A percentile compares a stretch with the other conserved stretches of the same genome.
These are phyloP conservation scores for Xylaria bambusicola DNA, from an alignment of 495 filamentous ascomycete genomes.

Conservation along the genomic window DNA sequence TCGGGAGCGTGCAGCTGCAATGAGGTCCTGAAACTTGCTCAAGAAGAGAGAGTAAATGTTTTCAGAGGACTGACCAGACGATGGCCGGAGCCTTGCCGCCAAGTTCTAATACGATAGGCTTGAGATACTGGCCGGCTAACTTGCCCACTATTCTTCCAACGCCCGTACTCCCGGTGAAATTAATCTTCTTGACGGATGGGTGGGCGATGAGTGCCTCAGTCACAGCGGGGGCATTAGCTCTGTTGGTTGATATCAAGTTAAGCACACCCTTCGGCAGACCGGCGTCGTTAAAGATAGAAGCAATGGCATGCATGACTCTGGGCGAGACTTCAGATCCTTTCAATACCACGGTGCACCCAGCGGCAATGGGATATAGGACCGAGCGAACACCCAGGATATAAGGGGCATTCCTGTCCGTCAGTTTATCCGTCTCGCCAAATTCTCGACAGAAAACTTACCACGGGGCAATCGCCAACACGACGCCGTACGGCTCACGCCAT, in stretches of 20 bases:
- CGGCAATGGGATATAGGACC: conserved; percentile 73
- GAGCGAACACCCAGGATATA: conserved; percentile 70
- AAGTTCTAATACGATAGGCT: conserved; percentile 69
- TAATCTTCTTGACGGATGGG: conserved; percentile 60
- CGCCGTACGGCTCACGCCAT: conserved; percentile 79
- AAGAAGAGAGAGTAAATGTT: too few species aligned
- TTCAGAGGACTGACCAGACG: too few species aligned
- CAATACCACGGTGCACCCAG: conserved; percentile 75
- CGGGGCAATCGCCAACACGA: conserved; percentile 78
- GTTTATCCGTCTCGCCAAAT: conserved; percentile 20
- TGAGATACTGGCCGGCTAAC: conserved; percentile 62
- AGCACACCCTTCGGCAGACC: conserved; percentile 65
- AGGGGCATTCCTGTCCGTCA: conserved; percentile 66
- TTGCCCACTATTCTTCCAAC: conserved; percentile 60
- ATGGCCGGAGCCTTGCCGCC: conserved; percentile 69
- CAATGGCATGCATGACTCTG: conserved; percentile 71
- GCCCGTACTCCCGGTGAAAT: conserved; percentile 65
- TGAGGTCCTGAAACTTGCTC: too few species aligned
- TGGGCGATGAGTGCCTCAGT: conserved; percentile 59
- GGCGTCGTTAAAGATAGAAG: conserved; percentile 69
- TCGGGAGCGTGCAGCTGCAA: too few species aligned
- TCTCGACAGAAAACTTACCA: conserved; percentile 56
- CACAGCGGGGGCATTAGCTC: conserved; percentile 54
- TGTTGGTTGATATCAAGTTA: conserved; percentile 58
- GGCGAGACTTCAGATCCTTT: conserved; percentile 81